These are phyloP conservation scores for Phanerodontia chrysosporium DNA, from an alignment of 768 basidiomycete genomes.

Conservation along the genomic window DNA sequence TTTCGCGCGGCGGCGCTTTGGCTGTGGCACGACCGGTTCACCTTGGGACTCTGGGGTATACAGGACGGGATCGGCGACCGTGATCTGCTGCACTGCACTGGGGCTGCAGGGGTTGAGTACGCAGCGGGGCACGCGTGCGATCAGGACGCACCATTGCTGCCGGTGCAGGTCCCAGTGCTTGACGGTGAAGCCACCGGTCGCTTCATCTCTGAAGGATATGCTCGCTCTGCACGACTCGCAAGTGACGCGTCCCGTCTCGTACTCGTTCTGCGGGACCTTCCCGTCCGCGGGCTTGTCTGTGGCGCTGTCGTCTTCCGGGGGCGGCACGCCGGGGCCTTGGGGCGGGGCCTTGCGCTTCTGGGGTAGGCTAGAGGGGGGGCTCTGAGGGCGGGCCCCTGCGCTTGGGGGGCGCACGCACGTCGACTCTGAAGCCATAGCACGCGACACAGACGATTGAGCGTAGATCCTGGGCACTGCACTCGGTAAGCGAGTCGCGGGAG, in stretches of 20 bases:
- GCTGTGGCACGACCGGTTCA: constrained; percentile 15
- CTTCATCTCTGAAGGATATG: constrained; percentile 65
- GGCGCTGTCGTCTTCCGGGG: constrained; percentile 3
- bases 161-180: constrained; percentile 69
- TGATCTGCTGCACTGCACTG: constrained; percentile 17
- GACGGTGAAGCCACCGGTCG: constrained; percentile 57
- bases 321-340: constrained; percentile 5
- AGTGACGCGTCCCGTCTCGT: constrained; percentile 59
- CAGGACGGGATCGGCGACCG: constrained; percentile 10
- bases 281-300: constrained; percentile 1
- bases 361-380: constrained; percentile 24
- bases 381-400: neutral
- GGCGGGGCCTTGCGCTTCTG: constrained; percentile 37
- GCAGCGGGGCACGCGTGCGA: neutral
- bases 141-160: constrained; percentile 45
- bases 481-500: neutral
- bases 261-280: constrained; percentile 41
- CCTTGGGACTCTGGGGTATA: constrained; percentile 13
- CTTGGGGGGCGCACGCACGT: constrained; percentile 5
- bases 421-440: neutral
- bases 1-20: constrained; percentile 68
- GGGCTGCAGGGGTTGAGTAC: constrained; percentile 15
- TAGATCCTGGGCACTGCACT: neutral
- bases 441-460: neutral
- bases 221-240: constrained; percentile 60